These are phyloP conservation scores for Debaryomycetaceae sp. DNA, from an alignment of 1,139 yeast species.

Conservation along the genomic window DNA sequence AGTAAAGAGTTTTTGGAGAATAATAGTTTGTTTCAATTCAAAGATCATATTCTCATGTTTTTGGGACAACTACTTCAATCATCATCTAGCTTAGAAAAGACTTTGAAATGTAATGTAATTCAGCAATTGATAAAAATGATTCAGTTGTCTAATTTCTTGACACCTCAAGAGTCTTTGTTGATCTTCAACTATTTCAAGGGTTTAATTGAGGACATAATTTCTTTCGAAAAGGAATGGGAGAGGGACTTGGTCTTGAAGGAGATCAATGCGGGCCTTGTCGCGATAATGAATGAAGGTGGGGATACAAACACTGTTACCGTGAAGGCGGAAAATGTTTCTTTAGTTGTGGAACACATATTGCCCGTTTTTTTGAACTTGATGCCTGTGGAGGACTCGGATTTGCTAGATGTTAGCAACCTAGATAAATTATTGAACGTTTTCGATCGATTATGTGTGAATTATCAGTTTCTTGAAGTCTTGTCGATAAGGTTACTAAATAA, in stretches of 20 bases:
- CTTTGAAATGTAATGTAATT: conserved; percentile 64
- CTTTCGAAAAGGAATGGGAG: conserved; percentile 34
- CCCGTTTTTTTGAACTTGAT: conserved; percentile 51
- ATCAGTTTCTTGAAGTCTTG: conserved; percentile 47
- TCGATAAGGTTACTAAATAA: conserved; percentile 50
- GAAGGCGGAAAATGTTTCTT: conserved; percentile 14
- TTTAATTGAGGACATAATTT: conserved; percentile 39
- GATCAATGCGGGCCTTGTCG: conserved; percentile 51
- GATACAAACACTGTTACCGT: background rate
- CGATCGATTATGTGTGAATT: conserved; percentile 42
- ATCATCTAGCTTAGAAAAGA: conserved; percentile 62
- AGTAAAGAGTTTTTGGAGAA: conserved; percentile 9
- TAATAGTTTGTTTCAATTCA: conserved; percentile 28
- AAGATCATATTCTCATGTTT: conserved; percentile 65
- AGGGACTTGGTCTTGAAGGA: conserved; percentile 31
- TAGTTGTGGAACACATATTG: conserved; percentile 57
- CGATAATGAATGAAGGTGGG: conserved; percentile 33
- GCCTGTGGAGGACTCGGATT: conserved; percentile 36
- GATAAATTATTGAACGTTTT: conserved; percentile 41
- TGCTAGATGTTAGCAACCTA: conserved; percentile 15
- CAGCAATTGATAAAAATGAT: conserved; percentile 59
- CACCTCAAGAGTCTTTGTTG: conserved; percentile 53
- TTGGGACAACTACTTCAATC: conserved; percentile 66
- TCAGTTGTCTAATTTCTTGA: conserved; percentile 44
- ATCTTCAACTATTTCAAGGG: conserved; percentile 68